Conservation (phyloP, 2,329 filamentous ascomycete genomes). For the Neospermospora avenae region DNA sequence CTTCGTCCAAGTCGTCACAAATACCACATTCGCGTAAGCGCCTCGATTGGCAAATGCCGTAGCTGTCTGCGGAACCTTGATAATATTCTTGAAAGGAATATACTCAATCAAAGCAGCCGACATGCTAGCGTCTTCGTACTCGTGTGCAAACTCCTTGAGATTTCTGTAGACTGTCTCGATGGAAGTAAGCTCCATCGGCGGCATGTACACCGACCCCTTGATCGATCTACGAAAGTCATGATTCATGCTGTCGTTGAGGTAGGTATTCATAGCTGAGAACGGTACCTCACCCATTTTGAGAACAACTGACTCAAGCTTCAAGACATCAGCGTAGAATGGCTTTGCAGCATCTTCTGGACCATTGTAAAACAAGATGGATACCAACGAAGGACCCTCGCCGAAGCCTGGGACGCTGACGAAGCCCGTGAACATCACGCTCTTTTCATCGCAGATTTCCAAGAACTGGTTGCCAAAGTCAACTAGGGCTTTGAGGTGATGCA, state of each 20-base stretch:
- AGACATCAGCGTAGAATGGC: conserved; percentile 30
- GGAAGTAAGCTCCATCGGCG: conserved; percentile 32
- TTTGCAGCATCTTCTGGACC: conserved; percentile 33
- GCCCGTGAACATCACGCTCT: not conserved
- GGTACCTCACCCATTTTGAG: conserved; percentile 32
- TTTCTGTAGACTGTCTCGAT: conserved; percentile 31
- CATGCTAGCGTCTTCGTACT: conserved; percentile 16
- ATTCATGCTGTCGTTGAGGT: conserved; percentile 32
- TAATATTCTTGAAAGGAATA: conserved; percentile 20
- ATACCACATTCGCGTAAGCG: conserved; percentile 28
- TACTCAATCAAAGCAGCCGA: conserved; percentile 28
- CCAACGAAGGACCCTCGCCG: not conserved
- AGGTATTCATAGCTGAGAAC: conserved; percentile 35
- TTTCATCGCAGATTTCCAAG: not conserved
- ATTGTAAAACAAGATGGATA: conserved; percentile 33
- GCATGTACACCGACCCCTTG: conserved; percentile 36
- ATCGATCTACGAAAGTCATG: conserved; percentile 40
- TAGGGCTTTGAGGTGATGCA: conserved; percentile 10
- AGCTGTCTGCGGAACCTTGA: conserved; percentile 21
- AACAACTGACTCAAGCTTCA: conserved; percentile 30
- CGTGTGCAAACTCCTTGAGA: conserved; percentile 31
- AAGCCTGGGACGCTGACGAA: not conserved
- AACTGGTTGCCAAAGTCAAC: conserved; percentile 18
- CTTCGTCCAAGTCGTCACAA: conserved; percentile 32
- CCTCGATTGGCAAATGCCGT: conserved; percentile 31